Evolutionary conservation across 768 basidiomycete genomes (phyloP), one percentile per base, ranked within the genome.

Genomic region (Tricholoma bakamatsutake): DNA sequence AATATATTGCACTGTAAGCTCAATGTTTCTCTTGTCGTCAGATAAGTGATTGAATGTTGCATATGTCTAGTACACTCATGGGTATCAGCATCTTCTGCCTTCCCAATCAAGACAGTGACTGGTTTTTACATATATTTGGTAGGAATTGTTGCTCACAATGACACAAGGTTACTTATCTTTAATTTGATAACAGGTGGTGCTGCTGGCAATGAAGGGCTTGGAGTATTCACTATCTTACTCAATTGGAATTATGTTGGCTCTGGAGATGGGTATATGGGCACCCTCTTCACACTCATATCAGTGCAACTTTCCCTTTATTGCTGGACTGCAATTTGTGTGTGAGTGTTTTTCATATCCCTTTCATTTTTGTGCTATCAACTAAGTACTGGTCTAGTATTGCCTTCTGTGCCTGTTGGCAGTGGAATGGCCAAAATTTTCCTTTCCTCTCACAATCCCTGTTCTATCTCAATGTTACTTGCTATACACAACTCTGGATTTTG

Each of bases 11-110:
- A 58, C 79, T 56, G 68, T 75, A 49, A 30, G 66, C 27, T 8
- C 21, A 35, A 28, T 56, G 64, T 47, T 24, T 24, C 21, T 62
- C 65, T 11, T 12, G 50, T 60, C 9, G 61, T 52, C 21, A 5
- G 5, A 12, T 47, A 18, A 47, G 1, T 11, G 18, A 51, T 35
- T 37, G 18, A 8, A 35, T 45, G 51, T 45, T 21, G 35, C 35
- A 5, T 54, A 53, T 7, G 31, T 51, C 6, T 30, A 73, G 72
- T 30, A 78, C 79, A 3, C 71, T 85, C 37, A 84, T 82, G 2
- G 83, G 83, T n/a, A 71, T 85, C 53, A 81, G 80, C 12, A 71
- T 86, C 31, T 78, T 82, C 67, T 83, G 82, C 60, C 71, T 83
- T 48, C 55, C 61, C 3, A 52, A 45, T 2, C 56, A n/a, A 18